Conservation (phyloP, 2,329 filamentous ascomycete species). For the Colletotrichum somersetense region DNA sequence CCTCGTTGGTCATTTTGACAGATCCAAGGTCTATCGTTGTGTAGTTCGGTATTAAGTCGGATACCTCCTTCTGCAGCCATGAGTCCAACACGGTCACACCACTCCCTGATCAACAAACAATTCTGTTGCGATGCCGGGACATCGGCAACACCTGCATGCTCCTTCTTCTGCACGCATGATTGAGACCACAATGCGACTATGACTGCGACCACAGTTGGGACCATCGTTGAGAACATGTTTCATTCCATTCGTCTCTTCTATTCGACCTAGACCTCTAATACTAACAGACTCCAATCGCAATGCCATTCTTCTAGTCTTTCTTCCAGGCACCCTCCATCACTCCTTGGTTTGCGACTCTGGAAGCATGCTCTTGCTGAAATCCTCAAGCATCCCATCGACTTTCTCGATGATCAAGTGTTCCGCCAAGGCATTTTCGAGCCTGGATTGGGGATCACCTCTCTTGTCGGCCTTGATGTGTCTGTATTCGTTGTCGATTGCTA, state of each 20-base stretch:
- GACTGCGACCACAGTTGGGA: no score
- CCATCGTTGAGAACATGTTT: no score
- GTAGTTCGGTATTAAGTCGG: background rate
- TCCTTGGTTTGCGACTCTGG: no score
- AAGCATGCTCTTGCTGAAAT: background rate
- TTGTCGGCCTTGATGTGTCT: background rate
- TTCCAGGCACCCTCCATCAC: background rate
- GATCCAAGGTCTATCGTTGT: conserved; percentile 30
- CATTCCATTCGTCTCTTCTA: no score
- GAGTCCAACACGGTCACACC: background rate
- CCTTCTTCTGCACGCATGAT: no score
- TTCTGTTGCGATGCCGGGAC: no score
- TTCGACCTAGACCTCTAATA: no score
- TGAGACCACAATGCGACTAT: no score
- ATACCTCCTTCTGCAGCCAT: background rate
- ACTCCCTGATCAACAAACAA: background rate
- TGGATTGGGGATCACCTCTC: background rate
- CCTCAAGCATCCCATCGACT: background rate
- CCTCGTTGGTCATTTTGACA: no score
- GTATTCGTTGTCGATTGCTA: background rate
- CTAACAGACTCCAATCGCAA: background rate
- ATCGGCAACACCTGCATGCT: no score
- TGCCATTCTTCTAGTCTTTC: background rate
- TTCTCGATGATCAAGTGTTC: background rate
- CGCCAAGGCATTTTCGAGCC: background rate